Base-by-base conservation (phyloP, 306 rosid genomes). In the Chamaecrista fasciculata region DNA sequence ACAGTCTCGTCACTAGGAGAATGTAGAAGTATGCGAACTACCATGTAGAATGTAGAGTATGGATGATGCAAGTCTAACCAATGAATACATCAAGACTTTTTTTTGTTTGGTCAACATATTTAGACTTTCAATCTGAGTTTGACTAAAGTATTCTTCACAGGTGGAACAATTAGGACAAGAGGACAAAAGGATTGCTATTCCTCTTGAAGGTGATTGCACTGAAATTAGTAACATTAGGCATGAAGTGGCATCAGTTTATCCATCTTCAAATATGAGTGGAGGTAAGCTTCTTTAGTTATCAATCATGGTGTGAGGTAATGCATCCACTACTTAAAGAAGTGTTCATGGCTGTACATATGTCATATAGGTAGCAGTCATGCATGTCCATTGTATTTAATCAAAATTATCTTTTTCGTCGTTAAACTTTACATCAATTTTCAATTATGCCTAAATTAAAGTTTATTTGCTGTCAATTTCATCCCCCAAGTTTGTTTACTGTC, bases 271-370 rank as follows among this genome's bases (percentile, higher is more conserved):
- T 42, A 61, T 64, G 51, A 75, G 47, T 57, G 71, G 26, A 79
- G 89, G 96, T 90, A 83, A 76, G 23, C 53, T 69, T 69, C 79
- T 49, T 39, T 36, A 67, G 36, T 59, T 39, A 2, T 29, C 56
- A 56, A 2, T 36, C 9, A 62, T 71, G 48, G 11, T 66, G n/a
- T n/a, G n/a, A 33, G 10, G 46, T 59, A 33, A 16, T 59, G 26
- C 44, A 18, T 59, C 44, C 16, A n/a, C 9, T 59, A 34, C n/a
- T 59, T 4, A 18, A n/a, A n/a, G 52, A 55, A 9, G 50, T 72
- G 34, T 55, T 34, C 59, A 64, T 55, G 40, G 55, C 46, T 8
- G 48, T 19, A 48, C 56, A 56, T 52, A 25, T 7, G 8, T 48
- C 11, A 48, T 8, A 5, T 26, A 4, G 24, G 61, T 18, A 53